Conservation (phyloP, 768 basidiomycete species). For the Agaricus sinodeliciosus region DNA sequence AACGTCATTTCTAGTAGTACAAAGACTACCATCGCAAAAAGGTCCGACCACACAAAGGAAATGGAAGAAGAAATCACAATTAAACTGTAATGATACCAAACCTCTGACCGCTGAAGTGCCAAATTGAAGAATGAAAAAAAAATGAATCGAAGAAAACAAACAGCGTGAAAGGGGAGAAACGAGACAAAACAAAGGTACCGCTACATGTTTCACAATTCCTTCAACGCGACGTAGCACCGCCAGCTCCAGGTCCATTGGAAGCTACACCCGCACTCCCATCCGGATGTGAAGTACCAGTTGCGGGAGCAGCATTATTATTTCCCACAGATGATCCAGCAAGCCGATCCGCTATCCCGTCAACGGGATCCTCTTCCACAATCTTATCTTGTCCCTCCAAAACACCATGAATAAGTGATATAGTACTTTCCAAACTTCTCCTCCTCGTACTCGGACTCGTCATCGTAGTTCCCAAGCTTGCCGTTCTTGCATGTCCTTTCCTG, state of each 20-base stretch:
- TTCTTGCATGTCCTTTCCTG: slow-evolving; percentile 67
- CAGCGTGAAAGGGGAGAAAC: background rate
- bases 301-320: background rate
- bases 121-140: background rate
- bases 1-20: background rate
- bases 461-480: slow-evolving; percentile 88
- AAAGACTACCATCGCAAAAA: background rate
- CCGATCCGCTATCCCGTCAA: slow-evolving; percentile 26
- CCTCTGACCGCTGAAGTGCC: background rate
- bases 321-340: slow-evolving; percentile 29
- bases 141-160: background rate
- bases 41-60: background rate
- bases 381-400: slow-evolving; percentile 70
- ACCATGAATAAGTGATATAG: slow-evolving; percentile 91
- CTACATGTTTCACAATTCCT: background rate
- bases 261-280: no score
- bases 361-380: slow-evolving; percentile 32
- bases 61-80: slow-evolving; percentile 1
- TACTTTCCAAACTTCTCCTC: slow-evolving; percentile 88
- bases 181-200: background rate
- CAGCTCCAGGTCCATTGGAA: background rate
- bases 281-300: background rate
- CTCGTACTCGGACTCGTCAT: slow-evolving; percentile 92
- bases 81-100: slow-evolving; percentile 6
- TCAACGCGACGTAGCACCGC: background rate